phyloP scores from a whole-genome alignment of 352 stramenopile species.

The Pythium aristosporum region DNA sequence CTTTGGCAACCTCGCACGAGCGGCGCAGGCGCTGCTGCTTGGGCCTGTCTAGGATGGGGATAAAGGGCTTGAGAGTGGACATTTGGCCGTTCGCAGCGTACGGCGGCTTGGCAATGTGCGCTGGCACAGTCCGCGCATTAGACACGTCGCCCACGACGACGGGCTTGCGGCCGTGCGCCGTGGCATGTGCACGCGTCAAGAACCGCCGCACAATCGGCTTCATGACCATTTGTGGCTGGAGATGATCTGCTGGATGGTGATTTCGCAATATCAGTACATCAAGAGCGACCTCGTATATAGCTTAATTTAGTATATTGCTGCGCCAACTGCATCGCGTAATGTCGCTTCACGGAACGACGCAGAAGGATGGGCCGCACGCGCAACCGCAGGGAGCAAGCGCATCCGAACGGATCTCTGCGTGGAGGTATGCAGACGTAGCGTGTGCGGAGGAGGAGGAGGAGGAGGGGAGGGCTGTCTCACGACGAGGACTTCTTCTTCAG shows the following conservation, averaged over 20 bases:
- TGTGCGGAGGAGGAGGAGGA: too few species aligned
- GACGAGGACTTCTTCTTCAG: constrained; percentile 14
- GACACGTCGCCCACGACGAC: constrained; percentile 54
- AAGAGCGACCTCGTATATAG: constrained; percentile 1
- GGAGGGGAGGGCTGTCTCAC: neutral
- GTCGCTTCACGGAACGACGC: neutral
- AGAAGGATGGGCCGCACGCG: neutral
- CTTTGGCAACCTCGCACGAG: constrained; percentile 68
- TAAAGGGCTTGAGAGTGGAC: constrained; percentile 69
- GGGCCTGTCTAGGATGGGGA: constrained; percentile 68
- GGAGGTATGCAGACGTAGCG: neutral
- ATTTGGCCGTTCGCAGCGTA: constrained; percentile 66
- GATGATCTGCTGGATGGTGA: neutral
- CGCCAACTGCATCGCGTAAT: neutral
- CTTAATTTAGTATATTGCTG: constrained; percentile 3
- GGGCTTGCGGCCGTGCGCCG: constrained; percentile 29
- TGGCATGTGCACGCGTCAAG: constrained; percentile 30
- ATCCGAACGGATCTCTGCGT: neutral
- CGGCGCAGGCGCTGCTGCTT: constrained; percentile 67
- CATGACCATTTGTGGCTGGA: neutral
- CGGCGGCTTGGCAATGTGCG: constrained; percentile 51
- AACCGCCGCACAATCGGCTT: constrained; percentile 26
- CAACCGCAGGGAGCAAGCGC: neutral
- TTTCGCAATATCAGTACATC: neutral
- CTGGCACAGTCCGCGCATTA: constrained; percentile 46